Evolutionary conservation across 805 yeast species (phyloP), one percentile per base, ranked within the genome.

Genomic region (Kazachstania viticola): DNA sequence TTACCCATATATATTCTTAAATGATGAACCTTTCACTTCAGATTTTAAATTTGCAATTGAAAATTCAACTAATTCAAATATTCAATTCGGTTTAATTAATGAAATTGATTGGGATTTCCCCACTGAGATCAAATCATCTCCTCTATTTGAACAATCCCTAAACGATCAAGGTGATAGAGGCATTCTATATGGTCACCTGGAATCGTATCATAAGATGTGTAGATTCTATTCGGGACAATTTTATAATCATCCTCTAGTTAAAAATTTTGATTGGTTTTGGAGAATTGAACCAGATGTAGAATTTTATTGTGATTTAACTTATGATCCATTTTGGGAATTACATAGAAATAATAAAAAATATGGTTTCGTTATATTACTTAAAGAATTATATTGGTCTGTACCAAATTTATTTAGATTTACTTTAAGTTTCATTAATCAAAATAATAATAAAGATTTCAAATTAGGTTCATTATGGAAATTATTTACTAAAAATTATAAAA

Each of bases 181-280:
- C 1, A 75, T 88, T 36, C 68, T 82, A 70, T 87, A 91, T 53
- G 97, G 95, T 0, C 75, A 73, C 36, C 56, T 75, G 64, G 77
- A 69, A 31, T 73, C 88, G 5, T 91, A 88, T 51, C 96, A 88
- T 54, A 79, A 80, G 49, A 88, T 88, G 97, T 88, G 97, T 53
- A 67, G 95, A 12, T 87, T 78, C 52, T 83, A 81, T 50, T 74
- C 93, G 0, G 94, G 95, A 1, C 64, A 65, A 35, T 88, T 88
- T 49, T 83, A 72, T 59, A 72, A 76, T 37, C 95, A 88, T 54
- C 81, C 79, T 4, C 50, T 82, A 39, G 77, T 88, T 26, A 56
- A 57, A 31, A 67, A 73, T 37, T 67, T 74, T 34, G 84, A 85
- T 38, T 88, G 95, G 93, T 88, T 85, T 58, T 87, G 96, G 95